A percentile compares a stretch with the other conserved stretches of the same genome.
Evolutionary conservation across 2,329 filamentous ascomycete genomes (phyloP).

Genomic region (Exophiala calicioides): DNA sequence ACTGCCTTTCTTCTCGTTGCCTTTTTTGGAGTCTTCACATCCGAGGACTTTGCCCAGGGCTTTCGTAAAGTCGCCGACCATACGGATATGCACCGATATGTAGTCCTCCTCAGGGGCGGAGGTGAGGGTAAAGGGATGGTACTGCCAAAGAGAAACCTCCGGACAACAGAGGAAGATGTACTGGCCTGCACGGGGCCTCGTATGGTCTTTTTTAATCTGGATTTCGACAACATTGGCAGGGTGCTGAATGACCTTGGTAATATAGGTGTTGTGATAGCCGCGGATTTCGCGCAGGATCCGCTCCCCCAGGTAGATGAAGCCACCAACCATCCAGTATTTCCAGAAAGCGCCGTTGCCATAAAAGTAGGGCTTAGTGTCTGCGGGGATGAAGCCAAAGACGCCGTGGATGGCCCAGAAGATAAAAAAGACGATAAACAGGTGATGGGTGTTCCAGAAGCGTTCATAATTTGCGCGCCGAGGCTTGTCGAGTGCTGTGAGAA

Average conservation of each 20-base stretch:
- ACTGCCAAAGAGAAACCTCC: constrained; percentile 83
- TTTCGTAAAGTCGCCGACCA: constrained; percentile 79
- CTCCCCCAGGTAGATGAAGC: constrained; percentile 78
- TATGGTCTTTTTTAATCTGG: constrained; percentile 87
- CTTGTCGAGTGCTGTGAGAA: constrained; percentile 74
- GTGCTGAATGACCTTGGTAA: constrained; percentile 87
- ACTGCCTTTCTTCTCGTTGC: constrained; percentile 36
- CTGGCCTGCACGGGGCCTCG: constrained; percentile 72
- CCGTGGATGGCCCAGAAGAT: constrained; percentile 89
- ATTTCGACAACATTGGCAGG: constrained; percentile 87
- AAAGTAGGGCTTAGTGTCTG: constrained; percentile 78
- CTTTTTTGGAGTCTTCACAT: constrained; percentile 61
- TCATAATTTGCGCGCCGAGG: constrained; percentile 79
- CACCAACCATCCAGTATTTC: constrained; percentile 87
- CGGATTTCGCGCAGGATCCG: constrained; percentile 75
- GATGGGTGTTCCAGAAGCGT: constrained; percentile 88
- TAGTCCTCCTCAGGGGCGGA: constrained; percentile 88
- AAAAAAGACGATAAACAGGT: constrained; percentile 86
- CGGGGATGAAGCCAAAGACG: constrained; percentile 87
- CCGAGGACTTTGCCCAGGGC: constrained; percentile 69
- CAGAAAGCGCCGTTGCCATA: constrained; percentile 77
- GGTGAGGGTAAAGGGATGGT: constrained; percentile 83
- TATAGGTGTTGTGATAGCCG: constrained; percentile 78
- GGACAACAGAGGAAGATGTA: constrained; percentile 90
- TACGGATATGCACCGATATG: constrained; percentile 81